phyloP scores from a whole-genome alignment of 1,284 basidiomycete genomes.

The Xerocomus nothofagi region DNA sequence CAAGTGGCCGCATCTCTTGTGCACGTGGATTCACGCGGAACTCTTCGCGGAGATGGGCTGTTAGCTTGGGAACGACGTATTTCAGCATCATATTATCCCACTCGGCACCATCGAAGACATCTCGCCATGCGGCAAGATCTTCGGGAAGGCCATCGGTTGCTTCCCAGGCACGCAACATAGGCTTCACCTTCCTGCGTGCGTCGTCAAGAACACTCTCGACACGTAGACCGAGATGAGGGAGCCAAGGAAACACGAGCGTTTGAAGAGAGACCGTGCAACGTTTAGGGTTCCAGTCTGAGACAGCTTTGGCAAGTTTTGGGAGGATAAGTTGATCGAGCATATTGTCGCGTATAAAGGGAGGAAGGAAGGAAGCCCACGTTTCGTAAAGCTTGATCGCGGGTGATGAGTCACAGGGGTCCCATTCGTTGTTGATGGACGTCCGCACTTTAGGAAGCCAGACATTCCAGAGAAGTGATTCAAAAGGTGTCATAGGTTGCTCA shows the following conservation, averaged over 20 bases:
- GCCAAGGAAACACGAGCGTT: constrained; percentile 92
- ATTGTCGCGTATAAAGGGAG: constrained; percentile 91
- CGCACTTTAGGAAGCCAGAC: constrained; percentile 95
- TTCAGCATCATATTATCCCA: constrained; percentile 94
- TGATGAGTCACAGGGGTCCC: constrained; percentile 74
- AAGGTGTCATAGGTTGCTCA: constrained; percentile 86
- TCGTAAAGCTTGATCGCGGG: constrained; percentile 85
- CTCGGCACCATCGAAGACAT: constrained; percentile 76
- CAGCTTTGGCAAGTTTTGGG: constrained; percentile 84
- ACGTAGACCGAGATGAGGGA: constrained; percentile 81
- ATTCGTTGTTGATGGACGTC: constrained; percentile 89
- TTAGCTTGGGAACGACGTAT: constrained; percentile 88
- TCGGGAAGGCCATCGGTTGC: constrained; percentile 73
- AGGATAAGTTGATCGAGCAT: constrained; percentile 93
- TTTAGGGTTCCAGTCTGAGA: constrained; percentile 81
- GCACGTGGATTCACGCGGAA: constrained; percentile 87
- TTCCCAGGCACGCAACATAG: constrained; percentile 76
- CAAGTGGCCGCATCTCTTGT: constrained; percentile 84
- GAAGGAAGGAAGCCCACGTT: constrained; percentile 85
- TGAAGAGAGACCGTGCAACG: constrained; percentile 63
- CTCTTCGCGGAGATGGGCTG: constrained; percentile 74
- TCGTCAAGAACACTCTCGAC: constrained; percentile 82
- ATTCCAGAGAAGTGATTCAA: constrained; percentile 92
- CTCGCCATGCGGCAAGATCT: constrained; percentile 78
- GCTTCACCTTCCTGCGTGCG: constrained; percentile 82